phyloP scores from a whole-genome alignment of 2,329 filamentous ascomycete genomes.

The Aspergillus fijiensis region DNA sequence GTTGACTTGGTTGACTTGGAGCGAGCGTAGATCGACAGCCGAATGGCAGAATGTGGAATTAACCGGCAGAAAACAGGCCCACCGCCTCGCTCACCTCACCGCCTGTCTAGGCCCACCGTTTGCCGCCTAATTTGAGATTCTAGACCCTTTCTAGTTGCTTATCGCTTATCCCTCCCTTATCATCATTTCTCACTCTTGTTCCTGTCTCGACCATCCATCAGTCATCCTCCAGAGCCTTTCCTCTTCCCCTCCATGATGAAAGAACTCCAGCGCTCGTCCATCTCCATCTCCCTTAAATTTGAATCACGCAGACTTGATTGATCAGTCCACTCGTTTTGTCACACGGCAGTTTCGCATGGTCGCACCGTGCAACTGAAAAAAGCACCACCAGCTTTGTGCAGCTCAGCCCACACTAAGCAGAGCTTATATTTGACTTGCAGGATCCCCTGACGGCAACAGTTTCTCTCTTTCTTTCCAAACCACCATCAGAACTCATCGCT shows the following conservation, averaged over 20 bases:
- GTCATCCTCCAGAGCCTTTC: background rate
- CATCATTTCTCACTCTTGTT: background rate
- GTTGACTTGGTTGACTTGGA: too few relatives aligned
- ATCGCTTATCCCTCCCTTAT: background rate
- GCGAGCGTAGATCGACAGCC: background rate
- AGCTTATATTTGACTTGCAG: background rate
- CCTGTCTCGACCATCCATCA: background rate
- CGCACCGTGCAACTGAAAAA: background rate
- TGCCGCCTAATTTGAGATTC: background rate
- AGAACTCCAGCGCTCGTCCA: background rate
- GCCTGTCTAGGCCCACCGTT: background rate
- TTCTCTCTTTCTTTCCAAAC: background rate
- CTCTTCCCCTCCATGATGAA: background rate
- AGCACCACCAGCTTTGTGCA: background rate
- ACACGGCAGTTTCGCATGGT: background rate
- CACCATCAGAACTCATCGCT: background rate
- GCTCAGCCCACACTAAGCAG: background rate
- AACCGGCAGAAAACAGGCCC: background rate
- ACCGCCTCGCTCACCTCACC: background rate
- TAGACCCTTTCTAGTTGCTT: background rate
- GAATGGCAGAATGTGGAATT: background rate
- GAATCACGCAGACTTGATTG: background rate
- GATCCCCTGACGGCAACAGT: background rate
- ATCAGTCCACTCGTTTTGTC: background rate
- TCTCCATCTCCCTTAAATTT: background rate